phyloP scores from a whole-genome alignment of 805 yeast species.

The Candida ulmi region DNA sequence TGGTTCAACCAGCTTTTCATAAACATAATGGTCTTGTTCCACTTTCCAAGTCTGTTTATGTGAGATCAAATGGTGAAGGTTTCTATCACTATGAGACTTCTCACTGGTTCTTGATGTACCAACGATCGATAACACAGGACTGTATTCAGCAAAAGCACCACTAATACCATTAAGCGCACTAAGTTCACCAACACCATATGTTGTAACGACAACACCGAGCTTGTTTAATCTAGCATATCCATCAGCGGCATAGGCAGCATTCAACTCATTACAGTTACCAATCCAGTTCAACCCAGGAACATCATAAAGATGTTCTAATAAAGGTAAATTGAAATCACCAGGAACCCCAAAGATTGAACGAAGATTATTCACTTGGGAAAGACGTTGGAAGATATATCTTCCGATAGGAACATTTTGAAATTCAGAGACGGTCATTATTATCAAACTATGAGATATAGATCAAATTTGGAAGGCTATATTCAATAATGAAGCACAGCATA shows the following conservation, averaged over 20 bases:
- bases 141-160: constrained; percentile 79
- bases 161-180: constrained; percentile 80
- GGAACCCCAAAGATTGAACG: constrained; percentile 69
- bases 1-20: constrained; percentile 49
- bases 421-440: constrained; percentile 15
- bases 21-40: constrained; percentile 51
- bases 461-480: background rate
- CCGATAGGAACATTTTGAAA: constrained; percentile 40
- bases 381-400: constrained; percentile 57
- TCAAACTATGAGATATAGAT: no score
- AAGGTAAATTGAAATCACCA: constrained; percentile 63
- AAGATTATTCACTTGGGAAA: constrained; percentile 44
- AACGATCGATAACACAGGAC: constrained; percentile 79
- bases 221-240: constrained; percentile 63
- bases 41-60: constrained; percentile 35
- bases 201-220: constrained; percentile 36
- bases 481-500: no score
- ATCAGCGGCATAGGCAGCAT: constrained; percentile 87
- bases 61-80: constrained; percentile 50
- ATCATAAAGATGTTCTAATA: constrained; percentile 60
- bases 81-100: constrained; percentile 15
- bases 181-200: constrained; percentile 89
- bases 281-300: constrained; percentile 56
- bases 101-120: constrained; percentile 55
- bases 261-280: constrained; percentile 84